Evolutionary conservation across 202 grass and related monocot species (phyloP), one percentile per base, ranked within the genome.

Genomic region (Zoysia matrella): DNA sequence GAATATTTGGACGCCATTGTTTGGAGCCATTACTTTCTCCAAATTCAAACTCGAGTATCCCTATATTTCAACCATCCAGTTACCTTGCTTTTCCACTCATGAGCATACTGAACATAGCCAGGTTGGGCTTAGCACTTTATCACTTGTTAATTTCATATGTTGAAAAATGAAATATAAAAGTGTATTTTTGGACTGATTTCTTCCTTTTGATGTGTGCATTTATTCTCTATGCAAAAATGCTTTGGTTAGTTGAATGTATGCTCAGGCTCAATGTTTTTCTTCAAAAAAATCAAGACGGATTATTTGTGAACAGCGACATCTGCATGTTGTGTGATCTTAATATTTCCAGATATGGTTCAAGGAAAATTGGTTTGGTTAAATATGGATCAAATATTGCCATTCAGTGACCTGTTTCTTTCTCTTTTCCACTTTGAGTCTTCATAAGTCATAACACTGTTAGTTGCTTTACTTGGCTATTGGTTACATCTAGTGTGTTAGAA

Each of bases 61-160:
- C 95, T 81, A 77, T 78, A 69, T 95, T 93, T 85, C 77, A 86
- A 71, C 90, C 80, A 63, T 98, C 95, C 22, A 90, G 78, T 86
- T 93, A 95, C 80, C 85, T 98, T 85, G 81, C 92, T 5, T 90
- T 98, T 61, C 95, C 95, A 82, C 92, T 98, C 58, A 90, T 90
- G 90, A 95, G 95, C 87, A 91, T 98, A 88, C 92, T 95, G 80
- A 93, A 89, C 84, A 95, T 98, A 86, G 95, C 95, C 73, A 92
- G 95, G 95, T 93, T 82, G 82, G 69, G 39, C 69, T 60, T 87
- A 75, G 54, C 79, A 73, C 44, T 67, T 55, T 54, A 82, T 30
- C 42, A 66, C 54, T 41, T 81, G 65, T 65, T 2, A 45, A 54
- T 60, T 87, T 71, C 44, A n/a, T 74, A 53, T 55, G 47, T 57